Percentiles rank a stretch among this genome's conserved stretches.
These are phyloP conservation scores for Penicillium coffeae DNA, from an alignment of 495 filamentous ascomycete genomes.

Conservation along the genomic window DNA sequence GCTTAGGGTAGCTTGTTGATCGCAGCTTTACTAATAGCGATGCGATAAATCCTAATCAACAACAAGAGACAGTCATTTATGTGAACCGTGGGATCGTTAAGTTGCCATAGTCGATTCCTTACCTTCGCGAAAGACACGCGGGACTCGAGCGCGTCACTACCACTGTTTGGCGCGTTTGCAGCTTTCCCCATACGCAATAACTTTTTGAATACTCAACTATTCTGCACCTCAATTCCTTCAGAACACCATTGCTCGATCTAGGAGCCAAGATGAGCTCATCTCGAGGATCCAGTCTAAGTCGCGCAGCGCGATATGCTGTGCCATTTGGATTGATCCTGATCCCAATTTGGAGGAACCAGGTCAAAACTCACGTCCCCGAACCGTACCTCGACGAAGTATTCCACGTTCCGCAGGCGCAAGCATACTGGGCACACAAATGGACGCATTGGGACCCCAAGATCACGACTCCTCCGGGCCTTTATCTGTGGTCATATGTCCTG, in stretches of 20 bases:
- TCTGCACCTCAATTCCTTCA: slow-evolving; percentile 1
- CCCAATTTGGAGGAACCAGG: slow-evolving; percentile 36
- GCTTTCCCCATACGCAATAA: background rate
- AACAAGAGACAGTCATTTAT: background rate
- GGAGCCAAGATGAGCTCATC: slow-evolving; percentile 33
- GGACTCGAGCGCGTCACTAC: slow-evolving; percentile 11
- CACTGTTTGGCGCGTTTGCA: slow-evolving; percentile 37
- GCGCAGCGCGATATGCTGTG: slow-evolving; percentile 40
- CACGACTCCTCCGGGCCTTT: slow-evolving; percentile 91
- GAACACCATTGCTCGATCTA: slow-evolving; percentile 7
- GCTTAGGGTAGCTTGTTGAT: background rate
- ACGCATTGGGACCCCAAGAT: slow-evolving; percentile 90
- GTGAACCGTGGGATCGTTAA: background rate
- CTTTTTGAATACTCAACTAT: background rate
- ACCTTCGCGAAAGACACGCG: background rate
- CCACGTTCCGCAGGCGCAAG: slow-evolving; percentile 86
- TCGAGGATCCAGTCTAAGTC: slow-evolving; percentile 34
- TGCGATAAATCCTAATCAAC: background rate
- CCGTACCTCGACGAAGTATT: slow-evolving; percentile 95
- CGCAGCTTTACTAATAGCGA: background rate
- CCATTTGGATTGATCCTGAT: slow-evolving; percentile 40
- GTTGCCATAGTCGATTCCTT: slow-evolving; percentile 7
- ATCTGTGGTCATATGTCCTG: slow-evolving; percentile 50
- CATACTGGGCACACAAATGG: slow-evolving; percentile 75
- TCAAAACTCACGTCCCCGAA: slow-evolving; percentile 56